A percentile compares a stretch with the other conserved stretches of the same genome.
These are phyloP conservation scores for Exserohilum rostratum DNA, from an alignment of 2,329 filamentous ascomycete genomes.

Conservation along the genomic window DNA sequence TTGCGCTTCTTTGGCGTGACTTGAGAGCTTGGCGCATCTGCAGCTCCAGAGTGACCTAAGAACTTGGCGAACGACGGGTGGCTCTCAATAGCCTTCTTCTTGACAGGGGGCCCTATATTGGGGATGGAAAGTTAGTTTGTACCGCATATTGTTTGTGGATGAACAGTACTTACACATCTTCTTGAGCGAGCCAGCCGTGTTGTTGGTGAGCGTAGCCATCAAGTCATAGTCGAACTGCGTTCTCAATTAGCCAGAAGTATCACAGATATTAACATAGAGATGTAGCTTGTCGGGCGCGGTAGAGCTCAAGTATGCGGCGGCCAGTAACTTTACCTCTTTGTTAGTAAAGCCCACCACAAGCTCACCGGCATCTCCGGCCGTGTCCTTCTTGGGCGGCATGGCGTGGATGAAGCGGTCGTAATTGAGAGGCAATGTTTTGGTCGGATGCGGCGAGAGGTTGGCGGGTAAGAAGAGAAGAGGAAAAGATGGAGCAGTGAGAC, in stretches of 20 bases:
- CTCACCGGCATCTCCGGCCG: slow-evolving; percentile 1
- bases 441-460: not conserved
- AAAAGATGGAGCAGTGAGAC: not conserved
- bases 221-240: slow-evolving; percentile 38
- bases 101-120: slow-evolving; percentile 28
- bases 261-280: not conserved
- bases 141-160: too few relatives aligned
- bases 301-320: slow-evolving; percentile 38
- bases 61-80: slow-evolving; percentile 33
- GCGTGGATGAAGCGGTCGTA: not conserved
- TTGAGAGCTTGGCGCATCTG: slow-evolving; percentile 13
- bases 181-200: slow-evolving; percentile 39
- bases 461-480: not conserved
- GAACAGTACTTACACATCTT: slow-evolving; percentile 32
- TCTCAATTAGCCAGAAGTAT: not conserved
- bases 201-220: slow-evolving; percentile 36
- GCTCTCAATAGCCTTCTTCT: slow-evolving; percentile 37
- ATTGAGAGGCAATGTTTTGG: not conserved
- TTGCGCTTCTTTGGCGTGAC: slow-evolving; percentile 32
- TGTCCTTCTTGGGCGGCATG: slow-evolving; percentile 39
- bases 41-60: slow-evolving; percentile 16
- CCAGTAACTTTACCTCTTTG: slow-evolving; percentile 37
- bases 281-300: slow-evolving; percentile 37
- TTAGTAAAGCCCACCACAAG: slow-evolving; percentile 29
- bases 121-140: not conserved